A percentile compares a stretch with the other conserved stretches of the same genome.
phyloP scores from a whole-genome alignment of 176 grass and related monocot genomes.

The Rhynchospora breviuscula region DNA sequence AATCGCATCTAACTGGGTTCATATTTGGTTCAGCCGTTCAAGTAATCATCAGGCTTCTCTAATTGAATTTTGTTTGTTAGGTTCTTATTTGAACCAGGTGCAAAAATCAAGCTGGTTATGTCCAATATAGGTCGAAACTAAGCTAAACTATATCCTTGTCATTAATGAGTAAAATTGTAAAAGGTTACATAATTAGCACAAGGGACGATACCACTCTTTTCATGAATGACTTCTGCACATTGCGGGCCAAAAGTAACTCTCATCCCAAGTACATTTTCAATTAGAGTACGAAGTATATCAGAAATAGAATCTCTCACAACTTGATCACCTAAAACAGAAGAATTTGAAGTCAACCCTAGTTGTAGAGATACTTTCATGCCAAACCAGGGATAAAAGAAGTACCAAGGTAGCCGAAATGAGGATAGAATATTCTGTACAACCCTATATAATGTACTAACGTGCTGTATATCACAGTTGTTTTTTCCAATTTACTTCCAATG shows the following conservation, averaged over 20 bases:
- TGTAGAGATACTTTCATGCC: neutral
- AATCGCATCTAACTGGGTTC: neutral
- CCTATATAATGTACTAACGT: neutral
- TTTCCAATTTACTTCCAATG: neutral
- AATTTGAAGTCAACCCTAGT: neutral
- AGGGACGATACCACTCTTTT: slow-evolving; percentile 54
- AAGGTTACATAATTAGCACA: slow-evolving; percentile 13
- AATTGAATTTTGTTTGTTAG: neutral
- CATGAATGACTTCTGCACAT: slow-evolving; percentile 47
- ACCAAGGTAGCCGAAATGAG: neutral
- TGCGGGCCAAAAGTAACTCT: slow-evolving; percentile 50
- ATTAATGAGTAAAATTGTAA: slow-evolving; percentile 18
- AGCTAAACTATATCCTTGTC: neutral
- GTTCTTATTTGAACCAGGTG: neutral
- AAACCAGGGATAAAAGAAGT: neutral
- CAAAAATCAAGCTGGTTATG: neutral
- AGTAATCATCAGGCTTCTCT: neutral
- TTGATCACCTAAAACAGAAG: slow-evolving; percentile 34
- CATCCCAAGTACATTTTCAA: slow-evolving; percentile 53
- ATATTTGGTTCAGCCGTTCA: neutral
- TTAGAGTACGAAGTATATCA: slow-evolving; percentile 41
- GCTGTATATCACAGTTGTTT: neutral
- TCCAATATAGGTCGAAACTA: neutral
- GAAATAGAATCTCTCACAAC: slow-evolving; percentile 17
- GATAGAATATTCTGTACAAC: neutral